Evolutionary conservation across 2,329 filamentous ascomycete genomes (phyloP).

Genomic region (Trichoderma atroviride): DNA sequence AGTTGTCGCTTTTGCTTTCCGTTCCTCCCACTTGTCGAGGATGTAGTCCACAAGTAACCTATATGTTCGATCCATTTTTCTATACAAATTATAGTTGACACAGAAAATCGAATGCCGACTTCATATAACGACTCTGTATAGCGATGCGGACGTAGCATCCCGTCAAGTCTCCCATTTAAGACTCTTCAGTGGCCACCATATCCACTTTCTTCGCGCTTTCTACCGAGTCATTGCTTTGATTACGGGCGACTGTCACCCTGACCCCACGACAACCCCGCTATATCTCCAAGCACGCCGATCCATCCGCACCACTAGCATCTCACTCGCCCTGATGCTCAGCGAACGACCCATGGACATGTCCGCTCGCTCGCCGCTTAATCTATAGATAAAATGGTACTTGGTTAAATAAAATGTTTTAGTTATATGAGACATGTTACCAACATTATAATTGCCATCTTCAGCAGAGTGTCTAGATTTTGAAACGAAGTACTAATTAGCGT

Average conservation of each 20-base stretch:
- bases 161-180: not conserved
- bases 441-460: too few relatives aligned
- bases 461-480: too few relatives aligned
- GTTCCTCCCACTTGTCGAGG: slow-evolving; percentile 31
- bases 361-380: too few relatives aligned
- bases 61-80: slow-evolving; percentile 35
- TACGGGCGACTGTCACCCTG: not conserved
- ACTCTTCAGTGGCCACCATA: too few relatives aligned
- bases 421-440: too few relatives aligned
- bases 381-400: too few relatives aligned
- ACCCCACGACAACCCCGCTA: not conserved
- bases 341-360: too few relatives aligned
- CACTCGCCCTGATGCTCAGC: not conserved
- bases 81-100: not conserved
- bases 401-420: too few relatives aligned
- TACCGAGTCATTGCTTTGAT: not conserved
- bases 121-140: not conserved
- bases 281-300: not conserved
- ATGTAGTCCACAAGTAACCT: slow-evolving; percentile 32
- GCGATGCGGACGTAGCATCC: not conserved
- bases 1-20: slow-evolving; percentile 4
- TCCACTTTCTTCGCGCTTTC: not conserved
- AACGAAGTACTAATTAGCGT: too few relatives aligned
- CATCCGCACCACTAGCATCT: not conserved
- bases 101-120: not conserved